A percentile compares a stretch with the other conserved stretches of the same genome.
These are phyloP conservation scores for Chondrus crispus DNA, from an alignment of 23 red algal species.

Conservation along the genomic window DNA sequence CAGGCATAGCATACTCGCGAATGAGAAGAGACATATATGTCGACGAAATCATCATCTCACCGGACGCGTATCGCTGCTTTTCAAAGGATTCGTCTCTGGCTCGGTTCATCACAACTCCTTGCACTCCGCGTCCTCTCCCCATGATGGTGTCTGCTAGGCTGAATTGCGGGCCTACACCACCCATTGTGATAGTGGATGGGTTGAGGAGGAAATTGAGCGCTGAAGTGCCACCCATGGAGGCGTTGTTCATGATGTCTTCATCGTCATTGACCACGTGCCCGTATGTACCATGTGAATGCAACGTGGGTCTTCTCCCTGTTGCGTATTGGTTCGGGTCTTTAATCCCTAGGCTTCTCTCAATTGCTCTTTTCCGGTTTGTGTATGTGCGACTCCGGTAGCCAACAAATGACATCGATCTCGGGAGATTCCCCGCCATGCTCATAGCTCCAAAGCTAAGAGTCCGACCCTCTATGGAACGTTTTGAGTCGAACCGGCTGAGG, in stretches of 20 bases:
- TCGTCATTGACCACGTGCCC: background rate
- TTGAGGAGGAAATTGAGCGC: conserved; percentile 26
- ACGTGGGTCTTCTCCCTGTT: background rate
- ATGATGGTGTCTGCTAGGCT: background rate
- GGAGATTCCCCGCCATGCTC: background rate
- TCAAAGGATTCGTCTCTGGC: conserved; percentile 65
- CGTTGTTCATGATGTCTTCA: conserved; percentile 21
- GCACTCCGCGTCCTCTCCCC: conserved; percentile 4
- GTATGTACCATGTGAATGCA: background rate
- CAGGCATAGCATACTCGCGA: conserved; percentile 72
- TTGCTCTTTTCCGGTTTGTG: background rate
- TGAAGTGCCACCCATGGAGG: conserved; percentile 18
- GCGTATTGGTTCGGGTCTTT: background rate
- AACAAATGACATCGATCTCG: conserved; percentile 39
- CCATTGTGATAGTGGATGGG: conserved; percentile 9
- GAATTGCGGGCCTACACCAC: background rate
- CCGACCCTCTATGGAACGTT: background rate
- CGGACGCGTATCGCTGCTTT: conserved; percentile 76
- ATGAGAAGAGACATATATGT: conserved; percentile 57
- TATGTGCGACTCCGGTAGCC: background rate
- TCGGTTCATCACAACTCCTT: background rate
- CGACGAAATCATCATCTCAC: conserved; percentile 77
- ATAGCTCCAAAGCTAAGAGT: conserved; percentile 26
- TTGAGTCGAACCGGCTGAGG: background rate
- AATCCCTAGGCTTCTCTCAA: background rate